A percentile compares a stretch with the other conserved stretches of the same genome.
phyloP scores from a whole-genome alignment of 805 yeast genomes.

The Candida gorgasii region DNA sequence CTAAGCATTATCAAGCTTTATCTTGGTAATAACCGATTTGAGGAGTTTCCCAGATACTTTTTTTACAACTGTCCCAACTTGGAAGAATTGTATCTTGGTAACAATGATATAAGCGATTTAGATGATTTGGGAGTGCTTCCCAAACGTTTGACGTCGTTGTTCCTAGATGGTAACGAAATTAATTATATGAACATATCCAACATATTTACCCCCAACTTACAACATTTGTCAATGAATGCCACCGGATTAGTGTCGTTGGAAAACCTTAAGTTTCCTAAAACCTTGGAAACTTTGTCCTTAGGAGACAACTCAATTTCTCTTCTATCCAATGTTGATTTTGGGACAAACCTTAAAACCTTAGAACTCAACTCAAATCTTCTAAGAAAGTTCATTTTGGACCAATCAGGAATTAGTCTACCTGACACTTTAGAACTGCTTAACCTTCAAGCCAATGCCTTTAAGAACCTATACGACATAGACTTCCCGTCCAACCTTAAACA shows the following conservation, averaged over 20 bases:
- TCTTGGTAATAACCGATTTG: constrained; percentile 17
- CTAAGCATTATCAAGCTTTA: constrained; percentile 15
- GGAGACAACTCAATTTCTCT: constrained; percentile 19
- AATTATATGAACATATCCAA: constrained; percentile 20
- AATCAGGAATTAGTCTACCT: background rate
- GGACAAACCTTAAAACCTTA: constrained; percentile 11
- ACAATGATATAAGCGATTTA: constrained; percentile 22
- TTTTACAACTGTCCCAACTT: constrained; percentile 15
- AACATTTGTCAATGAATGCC: constrained; percentile 19
- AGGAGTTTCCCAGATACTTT: constrained; percentile 17
- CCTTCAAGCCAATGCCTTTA: constrained; percentile 3
- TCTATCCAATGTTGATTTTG: constrained; percentile 18
- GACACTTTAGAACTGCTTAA: background rate
- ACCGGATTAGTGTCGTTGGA: constrained; percentile 21
- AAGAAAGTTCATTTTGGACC: constrained; percentile 8
- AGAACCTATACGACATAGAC: background rate
- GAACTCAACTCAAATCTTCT: constrained; percentile 20
- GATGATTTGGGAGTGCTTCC: constrained; percentile 26
- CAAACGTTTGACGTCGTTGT: constrained; percentile 13
- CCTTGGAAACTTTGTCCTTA: constrained; percentile 17
- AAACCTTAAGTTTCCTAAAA: constrained; percentile 18
- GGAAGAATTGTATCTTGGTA: constrained; percentile 15
- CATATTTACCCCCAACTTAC: constrained; percentile 20
- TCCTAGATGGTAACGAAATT: constrained; percentile 22
- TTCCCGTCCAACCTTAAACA: constrained; percentile 3